phyloP scores from a whole-genome alignment of 78 protist genomes.

The Anaeramoeba ignava region DNA sequence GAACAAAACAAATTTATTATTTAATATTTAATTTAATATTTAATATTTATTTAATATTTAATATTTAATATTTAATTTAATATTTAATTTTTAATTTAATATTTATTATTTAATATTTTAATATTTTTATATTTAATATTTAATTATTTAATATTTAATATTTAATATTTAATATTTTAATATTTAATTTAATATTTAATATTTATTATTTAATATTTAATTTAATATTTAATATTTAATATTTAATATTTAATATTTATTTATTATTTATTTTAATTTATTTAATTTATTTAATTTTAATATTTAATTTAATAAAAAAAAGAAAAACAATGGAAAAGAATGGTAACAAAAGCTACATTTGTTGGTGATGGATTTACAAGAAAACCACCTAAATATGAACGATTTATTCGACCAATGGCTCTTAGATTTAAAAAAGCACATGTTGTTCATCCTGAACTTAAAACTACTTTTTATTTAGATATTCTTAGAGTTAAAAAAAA shows the following conservation, averaged over 20 bases:
- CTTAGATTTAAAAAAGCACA: slow-evolving; percentile 83
- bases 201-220: too few species aligned
- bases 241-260: background rate
- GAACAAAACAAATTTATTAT: background rate
- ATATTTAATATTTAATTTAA: too few species aligned
- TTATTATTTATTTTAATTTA: background rate
- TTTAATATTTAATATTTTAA: too few species aligned
- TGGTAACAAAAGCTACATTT: slow-evolving; percentile 90
- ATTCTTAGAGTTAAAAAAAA: slow-evolving; percentile 93
- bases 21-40: background rate
- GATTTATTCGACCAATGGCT: slow-evolving; percentile 93
- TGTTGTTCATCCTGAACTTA: slow-evolving; percentile 98
- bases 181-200: too few species aligned
- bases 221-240: background rate
- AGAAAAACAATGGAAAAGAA: slow-evolving; percentile 92
- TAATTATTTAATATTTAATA: too few species aligned
- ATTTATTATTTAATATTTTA: too few species aligned
- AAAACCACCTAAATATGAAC: slow-evolving; percentile 95
- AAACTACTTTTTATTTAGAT: slow-evolving; percentile 86
- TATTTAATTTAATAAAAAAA: too few species aligned
- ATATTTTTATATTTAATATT: too few species aligned
- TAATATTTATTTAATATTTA: background rate
- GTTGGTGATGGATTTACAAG: slow-evolving; percentile 96
- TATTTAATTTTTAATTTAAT: too few species aligned
- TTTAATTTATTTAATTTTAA: too few species aligned